phyloP scores from a whole-genome alignment of 2,329 filamentous ascomycete genomes.

The Fusarium sp. region DNA sequence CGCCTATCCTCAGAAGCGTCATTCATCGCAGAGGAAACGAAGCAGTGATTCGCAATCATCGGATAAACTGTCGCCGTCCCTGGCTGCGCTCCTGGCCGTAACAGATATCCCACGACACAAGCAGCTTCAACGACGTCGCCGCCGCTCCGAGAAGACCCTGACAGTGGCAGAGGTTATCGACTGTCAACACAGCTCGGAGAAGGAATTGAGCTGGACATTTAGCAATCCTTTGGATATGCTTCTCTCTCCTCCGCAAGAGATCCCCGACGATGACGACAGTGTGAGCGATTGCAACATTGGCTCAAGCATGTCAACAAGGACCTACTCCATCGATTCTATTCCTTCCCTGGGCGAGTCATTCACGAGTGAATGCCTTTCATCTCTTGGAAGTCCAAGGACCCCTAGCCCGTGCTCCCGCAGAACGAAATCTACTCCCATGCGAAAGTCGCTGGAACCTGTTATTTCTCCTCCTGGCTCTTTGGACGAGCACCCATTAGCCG shows the following conservation, averaged over 20 bases:
- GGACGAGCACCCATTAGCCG: slow-evolving; percentile 63
- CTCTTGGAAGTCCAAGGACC: slow-evolving; percentile 61
- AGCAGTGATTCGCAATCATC: slow-evolving; percentile 60
- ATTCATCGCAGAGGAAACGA: slow-evolving; percentile 52
- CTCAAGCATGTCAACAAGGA: slow-evolving; percentile 64
- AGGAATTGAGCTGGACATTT: slow-evolving; percentile 66
- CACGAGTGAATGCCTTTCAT: slow-evolving; percentile 61
- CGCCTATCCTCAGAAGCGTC: slow-evolving; percentile 52
- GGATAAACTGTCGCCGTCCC: slow-evolving; percentile 67
- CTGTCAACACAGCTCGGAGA: slow-evolving; percentile 65
- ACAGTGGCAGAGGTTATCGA: slow-evolving; percentile 68
- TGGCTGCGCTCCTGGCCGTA: slow-evolving; percentile 69
- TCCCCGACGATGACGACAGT: slow-evolving; percentile 61
- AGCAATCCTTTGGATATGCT: slow-evolving; percentile 68
- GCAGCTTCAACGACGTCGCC: slow-evolving; percentile 52
- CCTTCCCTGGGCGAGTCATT: slow-evolving; percentile 69
- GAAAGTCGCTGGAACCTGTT: slow-evolving; percentile 64
- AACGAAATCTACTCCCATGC: slow-evolving; percentile 54
- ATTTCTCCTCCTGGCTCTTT: slow-evolving; percentile 64
- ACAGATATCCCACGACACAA: slow-evolving; percentile 67
- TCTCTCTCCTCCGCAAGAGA: slow-evolving; percentile 69
- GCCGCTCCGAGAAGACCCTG: slow-evolving; percentile 49
- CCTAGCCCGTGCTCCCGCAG: slow-evolving; percentile 49
- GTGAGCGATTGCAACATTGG: slow-evolving; percentile 64
- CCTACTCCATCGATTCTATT: slow-evolving; percentile 69